phyloP scores from a whole-genome alignment of 1,284 basidiomycete species.

The Heterobasidion irregulare region DNA sequence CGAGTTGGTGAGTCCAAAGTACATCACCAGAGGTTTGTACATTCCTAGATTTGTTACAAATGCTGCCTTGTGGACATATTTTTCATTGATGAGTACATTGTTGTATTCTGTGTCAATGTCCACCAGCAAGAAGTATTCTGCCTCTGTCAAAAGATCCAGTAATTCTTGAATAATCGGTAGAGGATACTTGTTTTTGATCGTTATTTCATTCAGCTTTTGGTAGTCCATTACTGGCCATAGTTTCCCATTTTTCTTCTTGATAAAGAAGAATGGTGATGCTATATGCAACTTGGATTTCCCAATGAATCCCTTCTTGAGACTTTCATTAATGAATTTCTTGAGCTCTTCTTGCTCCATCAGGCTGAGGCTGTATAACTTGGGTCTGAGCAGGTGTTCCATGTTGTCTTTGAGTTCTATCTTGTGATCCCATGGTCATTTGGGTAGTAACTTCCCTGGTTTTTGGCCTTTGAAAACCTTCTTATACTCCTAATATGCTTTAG shows the following conservation, averaged over 20 bases:
- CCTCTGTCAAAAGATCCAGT: not conserved
- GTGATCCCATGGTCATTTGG: too few species aligned
- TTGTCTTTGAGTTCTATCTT: too few species aligned
- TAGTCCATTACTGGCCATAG: constrained; percentile 8
- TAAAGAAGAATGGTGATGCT: too few species aligned
- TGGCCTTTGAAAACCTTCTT: too few species aligned
- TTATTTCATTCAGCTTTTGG: constrained; percentile 9
- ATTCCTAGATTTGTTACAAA: constrained; percentile 19
- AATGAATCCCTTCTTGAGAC: too few species aligned
- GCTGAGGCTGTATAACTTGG: too few species aligned
- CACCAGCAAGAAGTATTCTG: constrained; percentile 7
- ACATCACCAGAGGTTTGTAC: constrained; percentile 20
- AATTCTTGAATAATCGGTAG: constrained; percentile 5
- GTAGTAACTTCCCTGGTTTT: too few species aligned
- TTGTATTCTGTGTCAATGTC: constrained; percentile 6
- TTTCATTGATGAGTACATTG: constrained; percentile 15
- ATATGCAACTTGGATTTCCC: too few species aligned
- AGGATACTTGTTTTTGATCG: constrained; percentile 2
- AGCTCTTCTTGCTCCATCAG: too few species aligned
- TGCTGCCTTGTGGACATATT: constrained; percentile 9
- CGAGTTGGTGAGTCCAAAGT: constrained; percentile 19
- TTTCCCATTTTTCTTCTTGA: constrained; percentile 2
- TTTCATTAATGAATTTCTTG: too few species aligned
- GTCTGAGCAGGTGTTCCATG: not conserved
- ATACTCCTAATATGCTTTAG: too few species aligned